Base-by-base conservation (phyloP, 768 basidiomycete genomes). In the Calocybe gangraenosa region DNA sequence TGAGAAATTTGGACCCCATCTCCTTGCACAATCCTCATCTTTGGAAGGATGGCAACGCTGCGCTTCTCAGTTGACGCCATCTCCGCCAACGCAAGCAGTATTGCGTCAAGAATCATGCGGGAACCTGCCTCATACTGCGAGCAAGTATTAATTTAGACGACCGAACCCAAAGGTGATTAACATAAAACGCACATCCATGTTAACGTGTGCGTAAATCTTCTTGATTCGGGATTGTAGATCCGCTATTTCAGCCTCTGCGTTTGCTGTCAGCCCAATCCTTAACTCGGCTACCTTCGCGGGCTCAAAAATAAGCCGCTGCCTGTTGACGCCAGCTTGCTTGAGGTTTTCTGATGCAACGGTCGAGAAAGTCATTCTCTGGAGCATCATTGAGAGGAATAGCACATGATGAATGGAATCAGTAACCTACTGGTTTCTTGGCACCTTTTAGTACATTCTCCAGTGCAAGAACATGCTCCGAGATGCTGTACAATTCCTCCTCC, bases 21-120 rank as follows among this genome's bases (percentile, higher is more conserved):
- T 25, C 48, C 55, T 51, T 42, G 46, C 15, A 49, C 46, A 42
- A 63, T 50, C 39, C 49, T 58, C 62, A 61, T 58, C 39, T 50
- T 57, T 19, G 61, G 61, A 45, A 62, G 52, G 42, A 62, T 65
- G 38, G 61, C 59, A 50, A n/a, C n/a, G n/a, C n/a, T n/a, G n/a
- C n/a, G n/a, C n/a, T n/a, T n/a, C n/a, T n/a, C n/a, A n/a, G n/a
- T n/a, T n/a, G n/a, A n/a, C n/a, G n/a, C n/a, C n/a, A n/a, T n/a
- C n/a, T n/a, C n/a, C n/a, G n/a, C n/a, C n/a, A n/a, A n/a, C n/a
- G n/a, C n/a, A n/a, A n/a, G n/a, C n/a, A n/a, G n/a, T n/a, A n/a
- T n/a, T n/a, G n/a, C n/a, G n/a, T n/a, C n/a, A n/a, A n/a, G n/a
- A n/a, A n/a, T n/a, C n/a, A n/a, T n/a, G n/a, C n/a, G n/a, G n/a